phyloP scores from a whole-genome alignment of 805 yeast genomes.

The Middelhovenomyces tepae region DNA sequence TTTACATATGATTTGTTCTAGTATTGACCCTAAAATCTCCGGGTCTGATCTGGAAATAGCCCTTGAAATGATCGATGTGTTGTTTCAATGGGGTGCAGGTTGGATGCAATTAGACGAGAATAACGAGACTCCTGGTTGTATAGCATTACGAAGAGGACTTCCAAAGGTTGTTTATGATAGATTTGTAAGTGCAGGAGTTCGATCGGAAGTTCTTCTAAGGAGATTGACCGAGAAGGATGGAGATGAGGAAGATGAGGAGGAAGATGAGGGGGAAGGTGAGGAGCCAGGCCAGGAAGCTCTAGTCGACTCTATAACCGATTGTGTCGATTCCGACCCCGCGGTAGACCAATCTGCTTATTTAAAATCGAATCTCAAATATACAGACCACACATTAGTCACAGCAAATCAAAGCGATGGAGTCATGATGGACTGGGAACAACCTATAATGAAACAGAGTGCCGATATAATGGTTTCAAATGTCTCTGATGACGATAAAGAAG shows the following conservation, averaged over 20 bases:
- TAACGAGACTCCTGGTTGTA: slow-evolving; percentile 78
- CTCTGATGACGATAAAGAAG: slow-evolving; percentile 29
- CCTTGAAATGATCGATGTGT: slow-evolving; percentile 45
- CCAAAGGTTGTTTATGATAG: slow-evolving; percentile 40
- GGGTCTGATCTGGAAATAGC: slow-evolving; percentile 38
- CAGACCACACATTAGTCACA: slow-evolving; percentile 62
- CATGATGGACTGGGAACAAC: slow-evolving; percentile 95
- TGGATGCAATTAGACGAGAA: slow-evolving; percentile 75
- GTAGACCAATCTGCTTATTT: slow-evolving; percentile 52
- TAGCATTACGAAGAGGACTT: slow-evolving; percentile 46
- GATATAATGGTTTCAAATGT: slow-evolving; percentile 54
- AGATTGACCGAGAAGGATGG: slow-evolving; percentile 44
- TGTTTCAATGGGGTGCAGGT: slow-evolving; percentile 84
- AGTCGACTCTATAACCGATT: slow-evolving; percentile 11
- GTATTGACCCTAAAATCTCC: slow-evolving; percentile 34
- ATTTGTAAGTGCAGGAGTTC: slow-evolving; percentile 75
- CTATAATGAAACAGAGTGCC: slow-evolving; percentile 74
- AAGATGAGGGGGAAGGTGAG: slow-evolving; percentile 12
- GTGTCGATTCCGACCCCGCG: slow-evolving; percentile 18
- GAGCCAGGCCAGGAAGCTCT: slow-evolving; percentile 13
- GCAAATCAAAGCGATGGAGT: slow-evolving; percentile 76
- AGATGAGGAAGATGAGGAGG: slow-evolving; percentile 15
- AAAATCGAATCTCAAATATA: slow-evolving; percentile 56
- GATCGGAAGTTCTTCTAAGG: slow-evolving; percentile 76
- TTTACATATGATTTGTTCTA: slow-evolving; percentile 56